Percentiles rank a stretch among this genome's conserved stretches.
Conservation (phyloP, 345 rosid genomes). For the Salix arbutifolia region DNA sequence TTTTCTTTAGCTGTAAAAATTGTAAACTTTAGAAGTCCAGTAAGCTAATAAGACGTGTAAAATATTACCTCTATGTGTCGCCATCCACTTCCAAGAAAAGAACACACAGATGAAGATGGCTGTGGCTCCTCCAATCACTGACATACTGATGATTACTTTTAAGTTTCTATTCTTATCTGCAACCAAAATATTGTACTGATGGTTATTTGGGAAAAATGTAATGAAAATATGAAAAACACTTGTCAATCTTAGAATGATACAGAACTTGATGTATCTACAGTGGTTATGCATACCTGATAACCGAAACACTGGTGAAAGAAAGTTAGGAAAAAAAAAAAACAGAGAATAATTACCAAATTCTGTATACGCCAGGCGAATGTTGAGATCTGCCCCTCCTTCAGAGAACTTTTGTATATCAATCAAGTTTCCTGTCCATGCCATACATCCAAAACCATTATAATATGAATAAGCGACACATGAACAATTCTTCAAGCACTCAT, state of each 20-base stretch:
- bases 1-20: neutral
- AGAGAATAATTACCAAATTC: neutral
- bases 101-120: neutral
- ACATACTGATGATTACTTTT: neutral
- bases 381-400: slow-evolving; percentile 7
- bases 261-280: too few species aligned
- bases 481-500: slow-evolving; percentile 40
- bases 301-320: too few species aligned
- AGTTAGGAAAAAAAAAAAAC: neutral
- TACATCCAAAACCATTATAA: neutral
- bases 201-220: neutral
- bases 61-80: neutral
- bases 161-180: neutral
- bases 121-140: neutral
- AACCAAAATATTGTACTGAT: neutral
- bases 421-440: neutral
- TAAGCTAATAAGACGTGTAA: too few species aligned
- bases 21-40: too few species aligned
- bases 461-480: slow-evolving; percentile 20
- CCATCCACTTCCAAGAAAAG: neutral
- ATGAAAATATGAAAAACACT: neutral
- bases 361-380: slow-evolving; percentile 8
- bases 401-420: slow-evolving; percentile 13
- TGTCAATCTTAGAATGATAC: too few species aligned
- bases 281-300: too few species aligned